phyloP scores from a whole-genome alignment of 2,329 filamentous ascomycete genomes.

The Fonsecaea monophora region DNA sequence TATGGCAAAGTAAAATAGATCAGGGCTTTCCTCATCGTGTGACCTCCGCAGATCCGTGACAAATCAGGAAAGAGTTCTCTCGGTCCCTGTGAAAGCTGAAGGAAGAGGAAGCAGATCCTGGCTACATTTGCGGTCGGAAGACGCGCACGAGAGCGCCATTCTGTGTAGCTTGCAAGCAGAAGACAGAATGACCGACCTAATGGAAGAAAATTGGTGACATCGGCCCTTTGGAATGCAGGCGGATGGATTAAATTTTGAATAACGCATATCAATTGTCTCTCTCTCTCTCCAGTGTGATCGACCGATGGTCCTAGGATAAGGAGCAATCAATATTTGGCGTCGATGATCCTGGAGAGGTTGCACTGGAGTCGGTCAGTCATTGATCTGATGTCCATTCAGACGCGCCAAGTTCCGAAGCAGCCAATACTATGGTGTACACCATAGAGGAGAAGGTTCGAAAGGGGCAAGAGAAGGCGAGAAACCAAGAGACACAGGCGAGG shows the following conservation, averaged over 20 bases:
- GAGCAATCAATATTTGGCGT: not conserved
- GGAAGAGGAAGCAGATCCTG: not conserved
- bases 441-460: not conserved
- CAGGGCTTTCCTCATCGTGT: not conserved
- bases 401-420: not conserved
- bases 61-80: not conserved
- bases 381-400: conserved; percentile 6
- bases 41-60: not conserved
- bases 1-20: not conserved
- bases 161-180: not conserved
- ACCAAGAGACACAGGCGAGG: not conserved
- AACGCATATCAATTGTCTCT: not conserved
- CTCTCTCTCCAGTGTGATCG: not conserved
- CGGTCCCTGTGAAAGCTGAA: not conserved
- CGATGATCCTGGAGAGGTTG: not conserved
- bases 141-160: not conserved
- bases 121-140: not conserved
- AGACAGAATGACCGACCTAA: not conserved
- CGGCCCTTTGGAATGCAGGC: not conserved
- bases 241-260: not conserved
- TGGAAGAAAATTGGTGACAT: not conserved
- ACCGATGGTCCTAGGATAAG: not conserved
- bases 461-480: not conserved
- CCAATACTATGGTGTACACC: not conserved
- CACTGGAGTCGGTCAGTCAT: conserved; percentile 14